These are phyloP conservation scores for Rubia occidens DNA, from an alignment of 305 asterid genomes.

Conservation along the genomic window DNA sequence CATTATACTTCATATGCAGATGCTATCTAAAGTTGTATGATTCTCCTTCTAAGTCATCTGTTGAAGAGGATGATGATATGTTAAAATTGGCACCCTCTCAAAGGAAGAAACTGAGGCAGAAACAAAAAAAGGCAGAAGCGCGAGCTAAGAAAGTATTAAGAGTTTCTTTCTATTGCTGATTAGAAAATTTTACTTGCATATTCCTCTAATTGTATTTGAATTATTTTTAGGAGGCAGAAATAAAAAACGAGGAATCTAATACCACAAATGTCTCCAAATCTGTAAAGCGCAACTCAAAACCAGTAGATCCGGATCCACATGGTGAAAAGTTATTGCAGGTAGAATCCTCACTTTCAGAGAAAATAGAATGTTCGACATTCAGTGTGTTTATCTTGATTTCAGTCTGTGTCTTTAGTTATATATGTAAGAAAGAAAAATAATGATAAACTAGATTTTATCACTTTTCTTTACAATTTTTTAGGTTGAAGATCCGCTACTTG, in stretches of 20 bases:
- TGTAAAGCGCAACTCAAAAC: slow-evolving; percentile 73
- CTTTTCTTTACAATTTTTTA: slow-evolving; percentile 23
- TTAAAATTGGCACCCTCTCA: slow-evolving; percentile 85
- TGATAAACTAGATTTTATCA: slow-evolving; percentile 16
- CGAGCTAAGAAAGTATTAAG: slow-evolving; percentile 78
- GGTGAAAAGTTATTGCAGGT: slow-evolving; percentile 93
- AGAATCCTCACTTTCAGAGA: slow-evolving; percentile 16
- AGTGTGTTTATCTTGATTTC: slow-evolving; percentile 1
- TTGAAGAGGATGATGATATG: slow-evolving; percentile 80
- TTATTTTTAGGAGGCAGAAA: slow-evolving; percentile 77
- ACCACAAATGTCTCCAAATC: slow-evolving; percentile 49
- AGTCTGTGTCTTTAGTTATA: background rate
- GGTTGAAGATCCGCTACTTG: slow-evolving; percentile 87
- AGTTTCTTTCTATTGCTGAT: slow-evolving; percentile 19
- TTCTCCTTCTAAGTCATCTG: slow-evolving; percentile 72
- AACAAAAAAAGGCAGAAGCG: slow-evolving; percentile 93
- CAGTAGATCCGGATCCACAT: slow-evolving; percentile 84
- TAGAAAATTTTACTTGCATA: slow-evolving; percentile 4
- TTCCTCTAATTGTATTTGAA: slow-evolving; percentile 8
- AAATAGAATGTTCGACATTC: slow-evolving; percentile 1
- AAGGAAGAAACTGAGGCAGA: slow-evolving; percentile 90
- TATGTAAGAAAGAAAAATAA: background rate
- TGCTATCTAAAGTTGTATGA: slow-evolving; percentile 88
- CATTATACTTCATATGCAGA: slow-evolving; percentile 39
- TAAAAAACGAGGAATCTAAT: slow-evolving; percentile 67